Percentiles rank a stretch among this genome's conserved stretches.
Evolutionary conservation across 2,329 filamentous ascomycete genomes (phyloP).

Genomic region (Arthrobotrys entomopaga): DNA sequence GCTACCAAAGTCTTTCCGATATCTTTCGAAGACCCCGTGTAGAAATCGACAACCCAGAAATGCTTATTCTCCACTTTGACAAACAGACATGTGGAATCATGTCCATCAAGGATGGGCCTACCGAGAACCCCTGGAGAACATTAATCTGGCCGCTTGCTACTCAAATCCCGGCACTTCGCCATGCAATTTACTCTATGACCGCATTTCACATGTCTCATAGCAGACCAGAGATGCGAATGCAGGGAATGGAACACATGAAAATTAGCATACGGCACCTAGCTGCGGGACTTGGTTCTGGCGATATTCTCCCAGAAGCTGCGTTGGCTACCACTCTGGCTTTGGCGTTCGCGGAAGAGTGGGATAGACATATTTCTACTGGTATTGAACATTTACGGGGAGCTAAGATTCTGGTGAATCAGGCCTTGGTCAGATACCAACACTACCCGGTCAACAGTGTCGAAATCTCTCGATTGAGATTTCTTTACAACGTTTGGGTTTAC

Average conservation of each 20-base stretch:
- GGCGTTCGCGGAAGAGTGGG: conserved; percentile 77
- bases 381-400: conserved; percentile 76
- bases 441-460: conserved; percentile 65
- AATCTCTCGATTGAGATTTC: conserved; percentile 70
- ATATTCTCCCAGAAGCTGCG: conserved; percentile 73
- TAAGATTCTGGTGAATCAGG: conserved; percentile 71
- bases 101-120: conserved; percentile 75
- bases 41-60: conserved; percentile 68
- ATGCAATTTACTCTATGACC: conserved; percentile 75
- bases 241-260: conserved; percentile 76
- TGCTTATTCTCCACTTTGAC: conserved; percentile 72
- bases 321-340: conserved; percentile 76
- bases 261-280: conserved; percentile 70
- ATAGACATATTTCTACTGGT: conserved; percentile 74
- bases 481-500: conserved; percentile 77
- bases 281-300: conserved; percentile 67
- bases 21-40: conserved; percentile 65
- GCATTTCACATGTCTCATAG: conserved; percentile 74
- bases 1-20: conserved; percentile 50
- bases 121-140: conserved; percentile 77
- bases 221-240: conserved; percentile 68
- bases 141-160: conserved; percentile 75
- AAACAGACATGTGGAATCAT: conserved; percentile 75
- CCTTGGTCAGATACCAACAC: conserved; percentile 66
- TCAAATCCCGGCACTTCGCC: conserved; percentile 73